Evolutionary conservation across 1,284 basidiomycete genomes (phyloP), one percentile per base, ranked within the genome.

Genomic region (Boletus mariae): DNA sequence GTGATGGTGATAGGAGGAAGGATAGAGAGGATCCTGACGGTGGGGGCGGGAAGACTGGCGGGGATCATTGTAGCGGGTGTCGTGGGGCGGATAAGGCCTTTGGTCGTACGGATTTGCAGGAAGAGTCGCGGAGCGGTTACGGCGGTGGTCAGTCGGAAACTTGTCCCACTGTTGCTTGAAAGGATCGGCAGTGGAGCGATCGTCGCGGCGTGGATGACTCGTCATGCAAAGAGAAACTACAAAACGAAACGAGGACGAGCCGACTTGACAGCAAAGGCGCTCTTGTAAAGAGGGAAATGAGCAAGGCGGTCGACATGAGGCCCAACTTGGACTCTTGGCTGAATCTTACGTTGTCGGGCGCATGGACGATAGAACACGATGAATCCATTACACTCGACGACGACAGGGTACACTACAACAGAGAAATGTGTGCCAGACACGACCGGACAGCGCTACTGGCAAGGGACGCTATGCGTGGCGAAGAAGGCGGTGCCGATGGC

Each of bases 301-400:
- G 61, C 63, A 63, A 65, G 60, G 63, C 70, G 61, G 70, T 69
- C 69, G 71, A 79, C 77, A 80, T 79, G 78, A 80, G 78, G 78
- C 77, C 51, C 47, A 45, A 37, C 37, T 38, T 20, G 17, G 37
- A 20, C 20, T 20, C 20, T 20, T 20, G 20, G 20, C 37, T 20
- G 10, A 2, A 20, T 15, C n/a, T 37, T 37, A 37, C 35, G 35
- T 37, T 37, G 29, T 29, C 29, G 10, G 29, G 29, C 29, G 29
- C 20, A 26, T 11, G 9, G 4, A 17, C 11, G 23, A 34, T 6
- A 15, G 32, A 38, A 20, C 40, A 29, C 15, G 26, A 38, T 10
- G 3, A 17, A 11, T 15, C 37, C 29, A 35, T n/a, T 26, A 41
- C 15, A n/a, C 29, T 17, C 29, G 29, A 20, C 20, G 20, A 20